Evolutionary conservation across 2,329 filamentous ascomycete species (phyloP), one percentile per base, ranked within the genome.

Genomic region (Aspergillus proliferans): DNA sequence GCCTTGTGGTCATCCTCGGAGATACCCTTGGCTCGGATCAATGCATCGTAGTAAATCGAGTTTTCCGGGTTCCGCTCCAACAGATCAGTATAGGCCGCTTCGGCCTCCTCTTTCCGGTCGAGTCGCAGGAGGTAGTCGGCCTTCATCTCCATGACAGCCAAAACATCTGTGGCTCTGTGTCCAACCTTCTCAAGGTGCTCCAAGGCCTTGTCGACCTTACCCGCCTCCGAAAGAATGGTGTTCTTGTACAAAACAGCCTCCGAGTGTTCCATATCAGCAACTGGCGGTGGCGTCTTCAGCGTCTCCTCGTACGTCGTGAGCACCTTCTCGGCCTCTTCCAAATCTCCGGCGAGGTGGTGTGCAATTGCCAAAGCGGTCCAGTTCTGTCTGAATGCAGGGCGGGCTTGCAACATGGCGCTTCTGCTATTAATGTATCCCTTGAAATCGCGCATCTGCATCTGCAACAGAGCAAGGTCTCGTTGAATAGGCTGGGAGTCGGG

Each of bases 301-400:
- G 92, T 97, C 54, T 93, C 89, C 71, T 98, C 93, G 69, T 92
- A 98, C 14, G 87, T 94, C 43, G 83, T 88, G 59, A 98, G 74
- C 38, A 95, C 87, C 61, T 90, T 89, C 73, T 98, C 93, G 26
- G 93, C 94, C 61, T 93, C 87, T 41, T 78, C 72, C 52, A 93
- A 76, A 64, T 95, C 87, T 1, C 92, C 93, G n/a, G 84, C 81
- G 46, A 98, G 78, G 63, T 98, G 93, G 66, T 95, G 84, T 33
- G 92, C 93, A 49, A 97, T 87, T 38, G 93, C 93, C 52, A 98
- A 75, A n/a, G 89, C 93, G 4, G 93, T 97, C 94, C 94, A 98
- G 71, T 92, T 96, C 73, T 94, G 88, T 58, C 94, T 82, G 52
- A 93, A 65, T 56, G 85, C 82, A 1, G 93, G 87, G 51, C 87